Evolutionary conservation across 352 stramenopile genomes (phyloP).

Genomic region (Phytophthora sp.): DNA sequence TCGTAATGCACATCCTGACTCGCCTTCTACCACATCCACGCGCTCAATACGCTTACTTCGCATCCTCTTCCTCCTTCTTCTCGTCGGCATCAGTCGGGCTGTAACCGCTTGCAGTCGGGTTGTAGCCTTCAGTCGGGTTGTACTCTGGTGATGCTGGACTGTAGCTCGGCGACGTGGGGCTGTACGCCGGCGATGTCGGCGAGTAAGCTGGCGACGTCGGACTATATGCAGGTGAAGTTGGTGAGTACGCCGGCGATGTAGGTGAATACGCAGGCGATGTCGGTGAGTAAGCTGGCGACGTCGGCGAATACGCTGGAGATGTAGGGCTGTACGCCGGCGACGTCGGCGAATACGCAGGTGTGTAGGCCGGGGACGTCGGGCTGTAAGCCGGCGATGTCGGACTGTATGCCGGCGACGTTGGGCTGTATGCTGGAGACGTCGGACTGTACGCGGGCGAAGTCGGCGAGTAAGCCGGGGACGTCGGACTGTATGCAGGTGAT

Average conservation of each 20-base stretch:
- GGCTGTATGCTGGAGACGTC: slow-evolving; percentile 72
- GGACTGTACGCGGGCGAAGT: slow-evolving; percentile 74
- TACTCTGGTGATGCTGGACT: slow-evolving; percentile 83
- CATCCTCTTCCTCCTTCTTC: slow-evolving; percentile 39
- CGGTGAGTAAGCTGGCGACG: slow-evolving; percentile 69
- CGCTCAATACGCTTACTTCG: slow-evolving; percentile 30
- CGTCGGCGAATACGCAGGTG: slow-evolving; percentile 74
- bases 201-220: slow-evolving; percentile 80
- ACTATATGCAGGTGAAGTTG: slow-evolving; percentile 71
- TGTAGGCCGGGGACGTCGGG: slow-evolving; percentile 89
- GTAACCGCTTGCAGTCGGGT: slow-evolving; percentile 75
- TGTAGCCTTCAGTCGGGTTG: slow-evolving; percentile 84
- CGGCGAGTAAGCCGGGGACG: slow-evolving; percentile 66
- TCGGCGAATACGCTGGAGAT: slow-evolving; percentile 71
- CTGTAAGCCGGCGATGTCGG: slow-evolving; percentile 73
- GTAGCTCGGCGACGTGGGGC: slow-evolving; percentile 77
- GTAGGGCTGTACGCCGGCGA: slow-evolving; percentile 67
- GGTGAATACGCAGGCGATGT: slow-evolving; percentile 69
- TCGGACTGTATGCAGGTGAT: slow-evolving; percentile 82
- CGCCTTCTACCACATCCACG: slow-evolving; percentile 15
- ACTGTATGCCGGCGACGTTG: slow-evolving; percentile 81
- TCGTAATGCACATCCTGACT: slow-evolving; percentile 34
- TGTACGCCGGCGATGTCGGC: slow-evolving; percentile 77
- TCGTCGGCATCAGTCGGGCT: slow-evolving; percentile 75
- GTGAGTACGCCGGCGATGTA: slow-evolving; percentile 72